Evolutionary conservation across 441 rosid species (phyloP), one percentile per base, ranked within the genome.

Genomic region (Biscutella laevigata): DNA sequence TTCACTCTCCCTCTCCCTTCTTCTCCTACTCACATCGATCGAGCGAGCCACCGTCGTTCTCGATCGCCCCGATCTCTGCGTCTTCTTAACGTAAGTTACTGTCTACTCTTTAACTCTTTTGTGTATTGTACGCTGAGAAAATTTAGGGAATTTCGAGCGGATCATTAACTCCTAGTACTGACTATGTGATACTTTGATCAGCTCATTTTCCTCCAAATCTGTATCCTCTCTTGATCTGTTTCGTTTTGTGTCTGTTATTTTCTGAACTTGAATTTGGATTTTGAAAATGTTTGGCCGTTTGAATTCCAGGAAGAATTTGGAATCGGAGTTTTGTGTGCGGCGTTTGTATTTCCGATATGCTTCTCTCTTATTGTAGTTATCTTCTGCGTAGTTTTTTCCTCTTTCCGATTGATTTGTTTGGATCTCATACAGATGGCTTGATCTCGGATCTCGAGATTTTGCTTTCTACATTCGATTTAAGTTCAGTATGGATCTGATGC

Each of bases 1-100:
- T 19, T 19, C 57, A 57, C 56, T 53, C 62, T 22, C 40, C 38
- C 50, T 37, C 66, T 15, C 55, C 43, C 64, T 57, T 41, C 17
- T 57, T 28, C 49, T 13, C 22, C 4, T 19, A 32, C 48, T 46
- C 62, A n/a, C n/a, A n/a, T n/a, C n/a, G n/a, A n/a, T n/a, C 36
- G 43, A 44, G 55, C 59, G 52, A 32, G 38, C 46, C 46, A 43
- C 25, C 47, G 27, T 30, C 39, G 5, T 11, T 5, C 52, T 48
- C 40, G 29, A 19, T 45, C 49, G 35, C 17, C 54, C 8, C 52
- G 6, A 26, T 51, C 57, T 48, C 63, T 33, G 4, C 11, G 15
- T 19, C 37, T 33, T 35, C 33, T 11, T 15, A 13, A 35, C 42
- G 64, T 64, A 4, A 64, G 69, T 50, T 64, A 1, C 5, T 43